phyloP scores from a whole-genome alignment of 305 asterid species.

The Galium porrigens region DNA sequence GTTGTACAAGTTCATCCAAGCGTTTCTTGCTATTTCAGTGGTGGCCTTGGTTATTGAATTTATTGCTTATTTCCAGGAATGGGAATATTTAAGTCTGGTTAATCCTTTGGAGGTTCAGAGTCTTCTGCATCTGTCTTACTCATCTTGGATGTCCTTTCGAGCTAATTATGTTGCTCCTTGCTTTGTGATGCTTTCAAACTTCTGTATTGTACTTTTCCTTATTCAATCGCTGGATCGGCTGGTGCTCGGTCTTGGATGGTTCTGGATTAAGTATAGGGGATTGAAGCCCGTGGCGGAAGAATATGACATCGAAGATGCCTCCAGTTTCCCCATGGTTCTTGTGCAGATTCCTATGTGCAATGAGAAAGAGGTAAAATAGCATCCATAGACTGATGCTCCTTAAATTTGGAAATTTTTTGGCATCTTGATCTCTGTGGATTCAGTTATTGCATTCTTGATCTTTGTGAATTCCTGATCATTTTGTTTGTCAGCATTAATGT shows the following conservation, averaged over 20 bases:
- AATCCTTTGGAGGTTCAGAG: constrained; percentile 62
- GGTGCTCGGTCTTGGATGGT: constrained; percentile 59
- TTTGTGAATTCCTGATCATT: background rate
- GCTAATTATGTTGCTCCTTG: constrained; percentile 61
- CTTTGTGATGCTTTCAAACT: constrained; percentile 43
- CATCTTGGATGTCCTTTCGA: constrained; percentile 68
- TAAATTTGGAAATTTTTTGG: background rate
- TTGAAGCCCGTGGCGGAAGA: constrained; percentile 43
- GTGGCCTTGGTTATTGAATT: constrained; percentile 48
- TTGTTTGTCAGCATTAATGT: constrained; percentile 1
- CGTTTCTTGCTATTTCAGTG: constrained; percentile 56
- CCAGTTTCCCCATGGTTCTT: constrained; percentile 75
- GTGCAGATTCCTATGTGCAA: constrained; percentile 96
- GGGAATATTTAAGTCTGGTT: constrained; percentile 51
- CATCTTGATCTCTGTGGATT: background rate
- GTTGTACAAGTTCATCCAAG: constrained; percentile 56
- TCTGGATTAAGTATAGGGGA: constrained; percentile 59
- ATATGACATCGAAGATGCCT: constrained; percentile 45
- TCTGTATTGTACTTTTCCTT: constrained; percentile 71
- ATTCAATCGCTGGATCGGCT: constrained; percentile 68
- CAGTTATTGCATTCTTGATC: background rate
- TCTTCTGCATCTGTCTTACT: constrained; percentile 48
- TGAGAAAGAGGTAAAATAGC: constrained; percentile 65
- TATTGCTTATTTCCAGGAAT: constrained; percentile 51
- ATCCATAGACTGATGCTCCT: background rate